Percentiles rank a stretch among this genome's conserved stretches.
Evolutionary conservation across 179 eudicot species (phyloP).

Genomic region (Beta corolliflora): DNA sequence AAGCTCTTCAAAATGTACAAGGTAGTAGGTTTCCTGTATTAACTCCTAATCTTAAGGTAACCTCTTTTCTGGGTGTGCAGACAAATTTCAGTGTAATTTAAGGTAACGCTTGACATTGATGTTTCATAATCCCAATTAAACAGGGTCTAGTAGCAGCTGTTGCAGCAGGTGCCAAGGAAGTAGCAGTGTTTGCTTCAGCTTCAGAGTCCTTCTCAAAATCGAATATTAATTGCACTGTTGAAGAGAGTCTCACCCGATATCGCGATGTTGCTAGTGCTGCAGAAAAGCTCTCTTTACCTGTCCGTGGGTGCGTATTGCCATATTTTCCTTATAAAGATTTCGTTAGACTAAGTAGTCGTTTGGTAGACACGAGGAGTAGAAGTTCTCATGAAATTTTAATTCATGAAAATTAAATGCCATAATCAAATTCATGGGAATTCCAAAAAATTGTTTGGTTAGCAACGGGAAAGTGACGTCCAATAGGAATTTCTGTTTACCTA

Average conservation of each 20-base stretch:
- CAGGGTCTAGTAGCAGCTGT: slow-evolving; percentile 98
- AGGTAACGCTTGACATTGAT: not conserved
- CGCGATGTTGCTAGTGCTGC: slow-evolving; percentile 72
- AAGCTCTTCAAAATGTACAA: slow-evolving; percentile 51
- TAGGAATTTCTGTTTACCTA: no score
- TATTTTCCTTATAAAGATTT: not conserved
- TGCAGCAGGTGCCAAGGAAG: slow-evolving; percentile 93
- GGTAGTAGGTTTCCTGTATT: slow-evolving; percentile 70
- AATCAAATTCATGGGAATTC: no score
- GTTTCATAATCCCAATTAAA: not conserved
- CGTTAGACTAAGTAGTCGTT: not conserved
- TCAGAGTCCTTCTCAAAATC: slow-evolving; percentile 93
- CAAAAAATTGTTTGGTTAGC: no score
- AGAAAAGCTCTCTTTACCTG: slow-evolving; percentile 59
- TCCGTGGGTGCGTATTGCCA: slow-evolving; percentile 76
- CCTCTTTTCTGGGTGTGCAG: slow-evolving; percentile 7
- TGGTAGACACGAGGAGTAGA: no score
- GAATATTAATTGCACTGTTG: slow-evolving; percentile 87
- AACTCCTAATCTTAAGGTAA: slow-evolving; percentile 90
- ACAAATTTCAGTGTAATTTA: slow-evolving; percentile 1
- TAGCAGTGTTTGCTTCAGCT: slow-evolving; percentile 95
- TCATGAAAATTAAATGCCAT: no score
- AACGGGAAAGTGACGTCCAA: no score
- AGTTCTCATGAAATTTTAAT: no score
- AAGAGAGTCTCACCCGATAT: slow-evolving; percentile 83